Conservation (phyloP, 768 basidiomycete genomes). For the Mycena alexandri region DNA sequence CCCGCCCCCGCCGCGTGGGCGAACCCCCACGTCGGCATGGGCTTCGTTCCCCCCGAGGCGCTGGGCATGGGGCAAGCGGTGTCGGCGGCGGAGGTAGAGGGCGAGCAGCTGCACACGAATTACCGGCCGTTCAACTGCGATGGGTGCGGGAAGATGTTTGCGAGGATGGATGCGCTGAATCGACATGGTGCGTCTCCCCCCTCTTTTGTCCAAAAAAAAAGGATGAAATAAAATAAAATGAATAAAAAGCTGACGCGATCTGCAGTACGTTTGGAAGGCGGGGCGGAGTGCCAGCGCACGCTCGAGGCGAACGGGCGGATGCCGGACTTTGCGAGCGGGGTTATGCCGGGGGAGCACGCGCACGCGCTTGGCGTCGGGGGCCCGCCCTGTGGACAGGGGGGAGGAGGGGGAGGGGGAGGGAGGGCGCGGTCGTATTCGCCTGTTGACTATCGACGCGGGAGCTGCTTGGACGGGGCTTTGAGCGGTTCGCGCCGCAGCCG, state of each 20-base stretch:
- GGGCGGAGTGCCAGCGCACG: slow-evolving; percentile 74
- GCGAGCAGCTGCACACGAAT: slow-evolving; percentile 88
- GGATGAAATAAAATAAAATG: no score
- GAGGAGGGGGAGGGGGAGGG: not conserved
- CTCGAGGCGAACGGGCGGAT: slow-evolving; percentile 47
- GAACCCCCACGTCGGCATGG: no score
- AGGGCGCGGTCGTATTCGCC: slow-evolving; percentile 28
- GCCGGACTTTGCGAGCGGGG: slow-evolving; percentile 46
- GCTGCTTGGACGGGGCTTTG: no score
- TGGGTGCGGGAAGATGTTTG: slow-evolving; percentile 94
- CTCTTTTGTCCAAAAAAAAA: no score
- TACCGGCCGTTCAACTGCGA: slow-evolving; percentile 94
- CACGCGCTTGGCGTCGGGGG: no score
- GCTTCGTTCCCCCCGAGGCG: no score
- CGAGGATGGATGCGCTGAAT: slow-evolving; percentile 94
- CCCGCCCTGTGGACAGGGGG: no score
- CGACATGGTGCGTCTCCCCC: slow-evolving; percentile 81
- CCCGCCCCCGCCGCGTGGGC: not conserved
- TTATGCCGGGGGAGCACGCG: slow-evolving; percentile 26
- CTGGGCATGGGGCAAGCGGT: no score
- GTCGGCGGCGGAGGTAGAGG: not conserved
- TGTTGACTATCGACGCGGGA: no score
- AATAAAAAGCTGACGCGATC: no score
- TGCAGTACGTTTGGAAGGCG: slow-evolving; percentile 84
- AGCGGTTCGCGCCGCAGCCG: slow-evolving; percentile 36